Evolutionary conservation across 331 rosid genomes (phyloP).

Genomic region (Acacia pycnantha): DNA sequence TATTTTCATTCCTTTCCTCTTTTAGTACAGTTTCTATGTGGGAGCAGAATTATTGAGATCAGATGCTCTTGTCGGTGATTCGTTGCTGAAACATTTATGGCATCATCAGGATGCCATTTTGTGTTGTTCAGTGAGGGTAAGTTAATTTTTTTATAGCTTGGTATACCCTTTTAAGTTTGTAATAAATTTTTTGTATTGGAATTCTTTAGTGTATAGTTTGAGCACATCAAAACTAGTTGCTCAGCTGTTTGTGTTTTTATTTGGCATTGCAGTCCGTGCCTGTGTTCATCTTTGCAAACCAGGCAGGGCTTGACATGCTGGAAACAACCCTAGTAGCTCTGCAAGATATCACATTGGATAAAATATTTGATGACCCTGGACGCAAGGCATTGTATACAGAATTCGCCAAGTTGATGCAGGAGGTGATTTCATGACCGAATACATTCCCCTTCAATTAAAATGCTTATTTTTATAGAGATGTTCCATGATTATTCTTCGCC

Average conservation of each 20-base stretch:
- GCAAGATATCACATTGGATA: constrained; percentile 91
- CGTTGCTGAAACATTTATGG: constrained; percentile 76
- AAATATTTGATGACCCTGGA: constrained; percentile 77
- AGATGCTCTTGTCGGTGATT: constrained; percentile 59
- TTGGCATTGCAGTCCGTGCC: constrained; percentile 61
- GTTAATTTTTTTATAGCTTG: background rate
- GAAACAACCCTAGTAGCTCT: constrained; percentile 87
- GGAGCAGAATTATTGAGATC: constrained; percentile 67
- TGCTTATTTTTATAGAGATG: background rate
- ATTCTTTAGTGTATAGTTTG: background rate
- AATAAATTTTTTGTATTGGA: background rate
- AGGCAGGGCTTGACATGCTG: constrained; percentile 95
- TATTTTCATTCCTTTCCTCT: background rate
- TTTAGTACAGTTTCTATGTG: constrained; percentile 52
- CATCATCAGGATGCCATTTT: constrained; percentile 86
- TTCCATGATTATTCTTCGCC: background rate
- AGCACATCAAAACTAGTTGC: background rate
- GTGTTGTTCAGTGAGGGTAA: constrained; percentile 85
- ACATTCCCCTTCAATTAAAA: background rate
- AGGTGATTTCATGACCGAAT: constrained; percentile 40
- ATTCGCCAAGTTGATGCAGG: constrained; percentile 83
- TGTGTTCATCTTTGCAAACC: constrained; percentile 86
- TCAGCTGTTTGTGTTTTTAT: background rate
- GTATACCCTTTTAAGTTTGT: background rate
- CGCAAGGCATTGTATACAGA: constrained; percentile 71